Base-by-base conservation (phyloP, 2,329 filamentous ascomycete species). In the Microsporum audouinii region DNA sequence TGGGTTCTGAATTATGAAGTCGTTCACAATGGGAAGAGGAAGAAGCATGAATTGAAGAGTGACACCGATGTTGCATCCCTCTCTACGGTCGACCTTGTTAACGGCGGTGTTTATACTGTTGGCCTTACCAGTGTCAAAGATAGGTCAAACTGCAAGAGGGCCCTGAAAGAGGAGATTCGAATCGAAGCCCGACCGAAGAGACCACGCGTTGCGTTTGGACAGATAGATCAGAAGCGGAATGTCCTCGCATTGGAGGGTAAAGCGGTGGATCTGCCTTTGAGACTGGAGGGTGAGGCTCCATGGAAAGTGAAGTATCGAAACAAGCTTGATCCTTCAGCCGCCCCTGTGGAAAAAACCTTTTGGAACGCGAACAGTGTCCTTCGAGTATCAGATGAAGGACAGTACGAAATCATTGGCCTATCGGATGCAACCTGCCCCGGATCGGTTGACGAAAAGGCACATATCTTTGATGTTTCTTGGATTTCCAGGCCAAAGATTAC, bases 1-100 rank as follows among this genome's bases (percentile, higher is more conserved):
- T 97, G 92, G 79, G 88, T 81, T 27, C 76, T 99, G 43, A 91
- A 97, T 70, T 99, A 95, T 77, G 94, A 97, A 73, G 78, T 96
- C 45, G 83, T 96, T 5, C 89, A 97, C 73, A 88, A 91, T 60
- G 91, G 91, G 60, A 95, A 88, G 74, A 84, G 91, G 59, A 86
- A 84, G 64, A 87, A 88, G 58, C 82, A 87, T 67, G 82, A 81
- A 60, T 79, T 84, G 31, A 78, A 82, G 61, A 88, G 96, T 60
- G 78, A 84, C 29, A 78, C 77, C 1, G 78, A 83, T 57, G 75
- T 79, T 27, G 86, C 86, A 70, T 87, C 80, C 41, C 91, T 99
- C 70, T 83, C 83, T 65, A 96, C 92, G 0, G 82, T 87, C 1
- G 79, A 82, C 17, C 78, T 99, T 47, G 79, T 80, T 5, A 87